A percentile compares a stretch with the other conserved stretches of the same genome.
phyloP scores from a whole-genome alignment of 257 asterid genomes.

The Eucommia ulmoides region DNA sequence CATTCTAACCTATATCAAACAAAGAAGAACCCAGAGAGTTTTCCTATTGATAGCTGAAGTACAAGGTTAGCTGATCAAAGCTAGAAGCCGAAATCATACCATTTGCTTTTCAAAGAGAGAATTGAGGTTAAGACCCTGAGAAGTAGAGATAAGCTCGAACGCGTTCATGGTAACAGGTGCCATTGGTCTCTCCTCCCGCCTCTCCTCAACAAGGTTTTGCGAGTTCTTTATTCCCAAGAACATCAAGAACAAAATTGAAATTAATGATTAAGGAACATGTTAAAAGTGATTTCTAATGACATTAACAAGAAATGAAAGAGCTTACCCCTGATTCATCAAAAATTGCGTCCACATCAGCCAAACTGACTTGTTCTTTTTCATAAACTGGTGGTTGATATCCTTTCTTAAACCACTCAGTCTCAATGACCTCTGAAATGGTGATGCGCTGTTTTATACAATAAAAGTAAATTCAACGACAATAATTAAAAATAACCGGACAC shows the following conservation, averaged over 20 bases:
- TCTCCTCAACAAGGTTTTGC: slow-evolving; percentile 76
- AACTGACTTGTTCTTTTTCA: slow-evolving; percentile 64
- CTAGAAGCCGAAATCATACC: slow-evolving; percentile 23
- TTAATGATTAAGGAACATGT: neutral
- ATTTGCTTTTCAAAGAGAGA: slow-evolving; percentile 85
- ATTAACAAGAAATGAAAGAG: neutral
- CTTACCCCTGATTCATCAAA: slow-evolving; percentile 56
- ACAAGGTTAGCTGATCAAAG: neutral
- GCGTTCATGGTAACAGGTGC: slow-evolving; percentile 87
- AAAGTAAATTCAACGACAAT: too few relatives aligned
- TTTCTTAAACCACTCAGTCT: slow-evolving; percentile 94
- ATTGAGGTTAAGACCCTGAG: slow-evolving; percentile 91
- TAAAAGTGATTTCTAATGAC: neutral
- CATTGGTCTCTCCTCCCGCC: slow-evolving; percentile 49
- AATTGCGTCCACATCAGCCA: slow-evolving; percentile 77
- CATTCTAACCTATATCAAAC: neutral
- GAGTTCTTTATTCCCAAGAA: slow-evolving; percentile 30
- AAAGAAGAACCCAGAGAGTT: neutral
- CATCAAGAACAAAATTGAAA: neutral
- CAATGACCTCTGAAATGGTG: slow-evolving; percentile 56
- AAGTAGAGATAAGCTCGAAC: slow-evolving; percentile 88
- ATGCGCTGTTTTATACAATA: slow-evolving; percentile 50
- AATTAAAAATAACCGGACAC: too few relatives aligned
- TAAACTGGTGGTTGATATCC: slow-evolving; percentile 73
- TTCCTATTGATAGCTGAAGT: neutral